A percentile compares a stretch with the other conserved stretches of the same genome.
These are phyloP conservation scores for Penicillium canescens DNA, from an alignment of 495 filamentous ascomycete genomes.

Conservation along the genomic window DNA sequence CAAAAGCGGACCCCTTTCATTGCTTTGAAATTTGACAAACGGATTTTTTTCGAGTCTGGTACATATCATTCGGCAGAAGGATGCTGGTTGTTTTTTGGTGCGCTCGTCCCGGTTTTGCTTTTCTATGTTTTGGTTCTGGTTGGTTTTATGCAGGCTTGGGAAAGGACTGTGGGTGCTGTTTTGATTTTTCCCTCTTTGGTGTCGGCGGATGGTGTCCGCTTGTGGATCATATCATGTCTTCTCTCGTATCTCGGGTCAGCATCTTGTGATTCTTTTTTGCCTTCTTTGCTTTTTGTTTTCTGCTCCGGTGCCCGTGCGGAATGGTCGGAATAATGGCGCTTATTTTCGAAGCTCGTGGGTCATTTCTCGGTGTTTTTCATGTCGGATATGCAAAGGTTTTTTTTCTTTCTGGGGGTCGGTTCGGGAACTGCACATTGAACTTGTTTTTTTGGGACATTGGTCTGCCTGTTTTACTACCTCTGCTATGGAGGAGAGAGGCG, in stretches of 20 bases:
- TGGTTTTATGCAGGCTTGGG: neutral
- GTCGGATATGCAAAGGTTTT: constrained; percentile 17
- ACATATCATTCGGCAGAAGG: neutral
- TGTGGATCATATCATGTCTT: constrained; percentile 2
- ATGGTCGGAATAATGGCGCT: constrained; percentile 23
- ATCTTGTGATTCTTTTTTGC: neutral
- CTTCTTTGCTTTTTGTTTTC: neutral
- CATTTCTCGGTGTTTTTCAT: constrained; percentile 23
- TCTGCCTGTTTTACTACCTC: constrained; percentile 8
- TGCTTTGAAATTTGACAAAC: neutral
- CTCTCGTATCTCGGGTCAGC: neutral
- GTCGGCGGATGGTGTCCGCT: too few species aligned
- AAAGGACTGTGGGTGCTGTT: neutral
- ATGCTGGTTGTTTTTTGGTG: neutral
- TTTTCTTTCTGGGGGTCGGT: constrained; percentile 6
- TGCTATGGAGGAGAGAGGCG: constrained; percentile 4
- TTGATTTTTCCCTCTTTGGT: neutral
- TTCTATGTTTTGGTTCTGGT: constrained; percentile 1
- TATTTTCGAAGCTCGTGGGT: constrained; percentile 12
- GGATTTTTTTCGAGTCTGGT: neutral
- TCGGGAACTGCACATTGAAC: constrained; percentile 10
- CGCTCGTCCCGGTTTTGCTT: neutral
- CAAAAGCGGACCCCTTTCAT: constrained; percentile 4
- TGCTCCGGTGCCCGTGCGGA: constrained; percentile 2
- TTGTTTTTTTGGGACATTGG: constrained; percentile 1